Evolutionary conservation across 305 asterid genomes (phyloP).

Genomic region (Fraxinus sp.): DNA sequence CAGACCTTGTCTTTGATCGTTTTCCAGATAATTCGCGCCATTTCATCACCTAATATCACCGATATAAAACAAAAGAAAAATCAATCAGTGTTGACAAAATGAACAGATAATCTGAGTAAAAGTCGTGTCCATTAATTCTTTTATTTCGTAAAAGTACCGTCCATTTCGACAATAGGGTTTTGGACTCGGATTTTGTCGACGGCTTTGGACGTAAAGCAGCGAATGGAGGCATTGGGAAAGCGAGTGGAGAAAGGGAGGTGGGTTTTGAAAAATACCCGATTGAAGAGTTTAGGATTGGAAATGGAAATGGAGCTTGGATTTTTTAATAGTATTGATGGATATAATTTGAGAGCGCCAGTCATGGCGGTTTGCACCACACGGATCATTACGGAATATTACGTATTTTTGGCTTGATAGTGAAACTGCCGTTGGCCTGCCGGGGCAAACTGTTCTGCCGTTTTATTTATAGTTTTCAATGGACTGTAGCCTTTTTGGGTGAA

Average conservation of each 20-base stretch:
- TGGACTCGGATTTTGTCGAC: slow-evolving; percentile 61
- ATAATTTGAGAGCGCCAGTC: slow-evolving; percentile 46
- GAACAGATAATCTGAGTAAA: background rate
- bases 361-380: slow-evolving; percentile 31
- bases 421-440: too few relatives aligned
- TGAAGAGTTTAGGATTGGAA: slow-evolving; percentile 14
- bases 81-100: background rate
- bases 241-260: slow-evolving; percentile 28
- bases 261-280: slow-evolving; percentile 27
- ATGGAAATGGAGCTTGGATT: slow-evolving; percentile 27
- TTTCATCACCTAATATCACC: slow-evolving; percentile 62
- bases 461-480: background rate
- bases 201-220: slow-evolving; percentile 53
- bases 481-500: too few relatives aligned
- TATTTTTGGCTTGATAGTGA: too few relatives aligned
- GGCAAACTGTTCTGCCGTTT: background rate
- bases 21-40: slow-evolving; percentile 85
- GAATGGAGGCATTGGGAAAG: slow-evolving; percentile 42
- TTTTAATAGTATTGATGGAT: slow-evolving; percentile 29
- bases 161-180: slow-evolving; percentile 89
- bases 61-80: background rate
- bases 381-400: too few relatives aligned
- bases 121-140: background rate
- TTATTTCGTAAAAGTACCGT: slow-evolving; percentile 42
- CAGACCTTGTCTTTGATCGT: slow-evolving; percentile 81